These are phyloP conservation scores for Kazachstania viticola DNA, from an alignment of 805 yeast species.

Conservation along the genomic window DNA sequence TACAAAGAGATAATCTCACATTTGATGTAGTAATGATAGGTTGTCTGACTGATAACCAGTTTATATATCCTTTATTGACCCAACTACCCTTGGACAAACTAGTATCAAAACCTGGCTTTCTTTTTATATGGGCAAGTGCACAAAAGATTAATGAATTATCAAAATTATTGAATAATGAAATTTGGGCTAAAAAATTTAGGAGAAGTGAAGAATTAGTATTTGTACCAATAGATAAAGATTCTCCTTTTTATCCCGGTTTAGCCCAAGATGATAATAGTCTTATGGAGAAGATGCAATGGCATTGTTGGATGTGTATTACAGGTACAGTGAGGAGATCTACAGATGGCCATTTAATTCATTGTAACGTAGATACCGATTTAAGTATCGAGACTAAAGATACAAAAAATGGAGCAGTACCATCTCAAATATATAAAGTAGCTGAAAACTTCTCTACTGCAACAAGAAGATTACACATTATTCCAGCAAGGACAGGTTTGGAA, in stretches of 20 bases:
- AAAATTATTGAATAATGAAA: conserved; percentile 39
- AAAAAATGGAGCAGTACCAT: conserved; percentile 48
- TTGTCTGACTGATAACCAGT: conserved; percentile 65
- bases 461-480: conserved; percentile 75
- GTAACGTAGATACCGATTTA: conserved; percentile 85
- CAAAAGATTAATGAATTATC: conserved; percentile 55
- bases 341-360: conserved; percentile 77
- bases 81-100: conserved; percentile 61
- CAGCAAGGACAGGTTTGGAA: conserved; percentile 54
- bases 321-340: conserved; percentile 84
- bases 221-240: conserved; percentile 53
- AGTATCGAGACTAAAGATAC: conserved; percentile 46
- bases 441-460: conserved; percentile 82
- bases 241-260: conserved; percentile 55
- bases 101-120: conserved; percentile 75
- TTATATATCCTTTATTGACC: conserved; percentile 47
- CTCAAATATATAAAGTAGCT: conserved; percentile 65
- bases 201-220: conserved; percentile 84
- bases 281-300: conserved; percentile 77
- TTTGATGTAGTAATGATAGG: conserved; percentile 93
- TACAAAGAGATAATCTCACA: conserved; percentile 40
- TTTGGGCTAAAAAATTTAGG: conserved; percentile 60
- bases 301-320: conserved; percentile 95
- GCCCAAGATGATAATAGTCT: conserved; percentile 37
- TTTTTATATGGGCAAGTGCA: conserved; percentile 81